A percentile compares a stretch with the other conserved stretches of the same genome.
Conservation (phyloP, 164 flowering plant species). For the Annona squamosa region DNA sequence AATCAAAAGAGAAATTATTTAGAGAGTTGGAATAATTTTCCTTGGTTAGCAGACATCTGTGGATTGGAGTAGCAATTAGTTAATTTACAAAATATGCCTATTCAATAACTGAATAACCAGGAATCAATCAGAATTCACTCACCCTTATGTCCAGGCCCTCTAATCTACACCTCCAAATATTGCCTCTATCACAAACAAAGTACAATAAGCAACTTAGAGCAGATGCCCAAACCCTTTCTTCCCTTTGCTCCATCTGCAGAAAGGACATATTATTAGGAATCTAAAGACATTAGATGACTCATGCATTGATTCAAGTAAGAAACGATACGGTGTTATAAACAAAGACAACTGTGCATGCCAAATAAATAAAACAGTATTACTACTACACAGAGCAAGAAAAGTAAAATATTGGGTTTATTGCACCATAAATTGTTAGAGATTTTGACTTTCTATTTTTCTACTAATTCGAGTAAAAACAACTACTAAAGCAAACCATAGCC, state of each 20-base stretch:
- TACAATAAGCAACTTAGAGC: slow-evolving; percentile 90
- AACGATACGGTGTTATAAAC: not conserved
- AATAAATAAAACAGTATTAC: not conserved
- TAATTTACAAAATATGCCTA: too few species aligned
- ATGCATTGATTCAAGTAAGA: not conserved
- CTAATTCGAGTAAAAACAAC: not conserved
- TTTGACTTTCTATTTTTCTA: not conserved
- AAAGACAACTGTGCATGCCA: not conserved
- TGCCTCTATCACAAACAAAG: slow-evolving; percentile 82
- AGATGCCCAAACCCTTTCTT: slow-evolving; percentile 95
- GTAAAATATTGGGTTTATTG: not conserved
- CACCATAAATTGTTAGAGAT: not conserved
- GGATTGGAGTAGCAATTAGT: too few species aligned
- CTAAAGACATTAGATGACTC: not conserved
- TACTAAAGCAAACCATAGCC: not conserved
- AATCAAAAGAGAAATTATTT: too few species aligned
- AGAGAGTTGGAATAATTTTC: too few species aligned
- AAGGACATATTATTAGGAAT: not conserved
- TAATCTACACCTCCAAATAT: slow-evolving; percentile 61
- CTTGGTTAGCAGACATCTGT: too few species aligned
- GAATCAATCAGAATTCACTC: slow-evolving; percentile 19
- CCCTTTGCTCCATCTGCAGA: slow-evolving; percentile 76
- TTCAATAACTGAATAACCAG: too few species aligned
- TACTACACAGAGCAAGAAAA: not conserved
- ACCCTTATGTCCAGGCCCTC: slow-evolving; percentile 97